Evolutionary conservation across 2,329 filamentous ascomycete genomes (phyloP), one percentile per base, ranked within the genome.

Genomic region (Hortaea werneckii): DNA sequence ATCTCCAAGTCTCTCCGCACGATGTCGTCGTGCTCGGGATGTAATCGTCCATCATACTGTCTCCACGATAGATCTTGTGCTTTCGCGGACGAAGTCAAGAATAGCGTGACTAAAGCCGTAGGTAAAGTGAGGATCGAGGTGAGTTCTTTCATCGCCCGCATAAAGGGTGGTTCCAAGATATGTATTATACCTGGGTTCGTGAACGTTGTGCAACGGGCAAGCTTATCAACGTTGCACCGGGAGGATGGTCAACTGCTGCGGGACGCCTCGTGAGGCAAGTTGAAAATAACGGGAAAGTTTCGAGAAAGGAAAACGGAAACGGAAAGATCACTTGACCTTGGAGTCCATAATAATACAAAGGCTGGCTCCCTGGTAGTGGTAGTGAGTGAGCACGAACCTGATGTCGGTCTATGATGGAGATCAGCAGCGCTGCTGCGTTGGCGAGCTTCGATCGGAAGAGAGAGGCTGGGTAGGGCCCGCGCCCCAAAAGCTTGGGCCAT

Each of bases 1-100:
- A 66, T 62, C 44, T 66, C 60, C 9, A 68, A 46, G n/a, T 65
- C 63, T 29, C 69, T 60, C 47, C 68, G 69, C 6, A 67, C 59
- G 44, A 65, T 61, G 3, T 57, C 52, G 45, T 72, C 69, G 40
- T 74, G 67, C 51, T 73, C 67, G 1, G 71, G 69, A 4, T 9
- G 32, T 9, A 9, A n/a, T 35, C 32, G 32, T 35, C 20, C 20
- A 4, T 35, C 32, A n/a, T n/a, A 4, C n/a, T 35, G 32, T 9
- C 9, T 9, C 32, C 9, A 35, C 32, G 59, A 50, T 20, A 9
- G 26, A 43, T 65, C 64, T 26, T 61, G 51, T 12, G 57, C 50
- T 7, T 44, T 37, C 1, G 45, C 44, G 1, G 40, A n/a, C 1
- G 45, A 28, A 4, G 40, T 13, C 13, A 46, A 37, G 26, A 62